Percentiles rank a stretch among this genome's conserved stretches.
Evolutionary conservation across 2,329 filamentous ascomycete genomes (phyloP).

Genomic region (Ophiosphaerella narmari): DNA sequence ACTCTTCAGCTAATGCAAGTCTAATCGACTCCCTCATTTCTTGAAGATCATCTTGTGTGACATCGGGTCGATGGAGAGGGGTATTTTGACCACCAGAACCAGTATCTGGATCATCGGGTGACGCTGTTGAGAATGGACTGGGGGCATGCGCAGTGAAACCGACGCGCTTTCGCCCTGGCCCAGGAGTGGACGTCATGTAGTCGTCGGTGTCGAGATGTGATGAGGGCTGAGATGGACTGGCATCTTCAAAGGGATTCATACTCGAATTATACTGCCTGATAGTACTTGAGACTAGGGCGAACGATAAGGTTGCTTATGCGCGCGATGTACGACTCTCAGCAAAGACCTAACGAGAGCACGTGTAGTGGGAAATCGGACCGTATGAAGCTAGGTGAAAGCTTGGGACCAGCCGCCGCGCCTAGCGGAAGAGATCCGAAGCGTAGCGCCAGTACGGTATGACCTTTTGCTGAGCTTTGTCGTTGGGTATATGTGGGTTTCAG

Average conservation of each 20-base stretch:
- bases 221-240: slow-evolving; percentile 19
- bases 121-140: slow-evolving; percentile 15
- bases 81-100: slow-evolving; percentile 36
- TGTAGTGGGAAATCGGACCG: slow-evolving; percentile 15
- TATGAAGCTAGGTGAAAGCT: slow-evolving; percentile 15
- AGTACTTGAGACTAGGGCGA: neutral
- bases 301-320: neutral
- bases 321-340: slow-evolving; percentile 14
- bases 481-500: slow-evolving; percentile 25
- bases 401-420: slow-evolving; percentile 18
- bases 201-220: slow-evolving; percentile 24
- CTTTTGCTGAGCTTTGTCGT: slow-evolving; percentile 15
- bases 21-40: slow-evolving; percentile 43
- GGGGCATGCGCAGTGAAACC: slow-evolving; percentile 36
- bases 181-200: slow-evolving; percentile 32
- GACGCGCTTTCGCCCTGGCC: slow-evolving; percentile 40
- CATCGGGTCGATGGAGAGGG: slow-evolving; percentile 35
- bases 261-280: slow-evolving; percentile 21
- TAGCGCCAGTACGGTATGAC: slow-evolving; percentile 17
- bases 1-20: slow-evolving; percentile 38
- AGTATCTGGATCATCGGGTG: slow-evolving; percentile 28
- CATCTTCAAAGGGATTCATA: slow-evolving; percentile 33
- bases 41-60: slow-evolving; percentile 40
- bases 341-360: slow-evolving; percentile 17
- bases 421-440: slow-evolving; percentile 20